Conservation (phyloP, 169 alveolate species). For the Blepharisma undulans region DNA sequence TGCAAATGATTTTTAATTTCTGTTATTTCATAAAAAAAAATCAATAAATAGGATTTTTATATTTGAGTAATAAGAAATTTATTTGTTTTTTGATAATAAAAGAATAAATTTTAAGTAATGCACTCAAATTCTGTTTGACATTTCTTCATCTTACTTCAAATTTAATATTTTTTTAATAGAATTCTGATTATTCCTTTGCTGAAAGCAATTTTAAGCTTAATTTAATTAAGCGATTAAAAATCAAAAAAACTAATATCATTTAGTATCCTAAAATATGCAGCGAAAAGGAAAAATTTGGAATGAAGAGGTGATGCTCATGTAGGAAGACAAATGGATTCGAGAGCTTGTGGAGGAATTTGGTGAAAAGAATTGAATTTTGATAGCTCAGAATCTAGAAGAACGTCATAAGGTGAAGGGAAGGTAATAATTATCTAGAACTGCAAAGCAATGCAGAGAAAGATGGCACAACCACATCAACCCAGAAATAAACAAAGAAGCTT, state of each 20-base stretch:
- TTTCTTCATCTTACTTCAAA: not conserved
- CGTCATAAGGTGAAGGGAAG: not conserved
- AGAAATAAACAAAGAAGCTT: not conserved
- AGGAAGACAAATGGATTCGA: not conserved
- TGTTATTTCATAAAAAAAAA: too few species aligned
- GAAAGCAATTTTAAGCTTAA: not conserved
- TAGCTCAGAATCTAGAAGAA: not conserved
- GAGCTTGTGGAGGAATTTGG: not conserved
- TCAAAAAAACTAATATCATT: not conserved
- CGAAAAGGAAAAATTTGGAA: not conserved
- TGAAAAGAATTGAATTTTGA: not conserved
- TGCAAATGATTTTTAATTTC: too few species aligned
- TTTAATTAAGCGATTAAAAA: not conserved
- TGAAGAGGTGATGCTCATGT: not conserved
- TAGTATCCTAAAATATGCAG: not conserved
- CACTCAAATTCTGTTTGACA: too few species aligned
- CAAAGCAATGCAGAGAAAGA: not conserved
- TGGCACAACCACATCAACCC: not conserved
- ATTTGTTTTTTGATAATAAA: too few species aligned
- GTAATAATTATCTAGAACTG: not conserved
- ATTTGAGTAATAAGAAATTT: too few species aligned
- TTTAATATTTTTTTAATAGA: too few species aligned
- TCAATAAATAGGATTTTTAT: too few species aligned
- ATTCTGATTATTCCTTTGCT: not conserved
- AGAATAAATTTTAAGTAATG: too few species aligned